Evolutionary conservation across 2,329 filamentous ascomycete species (phyloP).

Genomic region (Aspergillus thermomutatus): DNA sequence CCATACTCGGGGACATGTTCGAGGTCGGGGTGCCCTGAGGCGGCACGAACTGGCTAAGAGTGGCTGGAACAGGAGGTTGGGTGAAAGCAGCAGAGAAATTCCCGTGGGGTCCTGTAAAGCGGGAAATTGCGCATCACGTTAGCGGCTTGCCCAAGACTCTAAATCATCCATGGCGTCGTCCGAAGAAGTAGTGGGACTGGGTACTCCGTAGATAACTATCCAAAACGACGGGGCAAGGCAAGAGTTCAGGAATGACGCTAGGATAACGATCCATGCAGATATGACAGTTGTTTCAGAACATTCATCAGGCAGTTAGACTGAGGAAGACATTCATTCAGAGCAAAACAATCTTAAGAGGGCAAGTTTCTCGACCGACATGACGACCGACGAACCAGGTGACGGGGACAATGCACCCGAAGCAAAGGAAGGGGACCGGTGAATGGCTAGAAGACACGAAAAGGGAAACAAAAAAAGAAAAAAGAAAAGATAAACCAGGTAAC

Average conservation of each 20-base stretch:
- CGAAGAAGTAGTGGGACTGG: slow-evolving; percentile 6
- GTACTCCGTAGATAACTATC: background rate
- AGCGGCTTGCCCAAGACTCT: slow-evolving; percentile 12
- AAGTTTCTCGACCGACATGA: background rate
- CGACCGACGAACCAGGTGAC: background rate
- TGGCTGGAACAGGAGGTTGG: slow-evolving; percentile 30
- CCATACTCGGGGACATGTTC: slow-evolving; percentile 29
- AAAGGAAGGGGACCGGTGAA: slow-evolving; percentile 4
- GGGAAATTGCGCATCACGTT: slow-evolving; percentile 19
- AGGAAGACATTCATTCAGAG: background rate
- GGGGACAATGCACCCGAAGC: slow-evolving; percentile 1
- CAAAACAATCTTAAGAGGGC: background rate
- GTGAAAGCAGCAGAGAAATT: slow-evolving; percentile 35
- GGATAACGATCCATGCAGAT: background rate
- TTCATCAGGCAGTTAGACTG: background rate
- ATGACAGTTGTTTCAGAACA: background rate
- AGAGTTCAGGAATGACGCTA: background rate
- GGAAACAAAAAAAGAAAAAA: slow-evolving; percentile 9
- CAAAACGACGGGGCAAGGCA: background rate
- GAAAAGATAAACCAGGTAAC: slow-evolving; percentile 9
- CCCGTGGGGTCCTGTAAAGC: slow-evolving; percentile 31
- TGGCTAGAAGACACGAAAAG: slow-evolving; percentile 1
- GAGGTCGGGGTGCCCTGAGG: slow-evolving; percentile 23
- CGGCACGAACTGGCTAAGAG: slow-evolving; percentile 31
- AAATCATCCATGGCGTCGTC: slow-evolving; percentile 2